Base-by-base conservation (phyloP, 257 asterid genomes). In the Ajuga chamaepitys region DNA sequence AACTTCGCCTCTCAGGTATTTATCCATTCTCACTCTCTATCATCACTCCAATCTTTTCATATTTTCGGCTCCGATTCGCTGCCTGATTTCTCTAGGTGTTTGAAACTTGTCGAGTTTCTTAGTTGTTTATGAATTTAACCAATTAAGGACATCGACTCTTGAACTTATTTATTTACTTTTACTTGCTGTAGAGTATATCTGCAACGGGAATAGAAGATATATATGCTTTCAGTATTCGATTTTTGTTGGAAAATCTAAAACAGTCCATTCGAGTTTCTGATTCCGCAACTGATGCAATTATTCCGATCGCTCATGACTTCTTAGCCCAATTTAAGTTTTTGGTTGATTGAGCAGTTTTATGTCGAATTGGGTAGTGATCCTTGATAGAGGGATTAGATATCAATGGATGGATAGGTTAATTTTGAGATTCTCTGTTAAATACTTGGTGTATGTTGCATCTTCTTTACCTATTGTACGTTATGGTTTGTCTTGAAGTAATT, bases 291-390 rank as follows among this genome's bases (percentile, higher is more conserved):
- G 51, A 26, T n/a, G 35, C 9, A 12, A 10, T 52, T 21, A 1
- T 38, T 38, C 24, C 17, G 52, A 52, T 51, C 52, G 42, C 25
- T 34, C 60, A 10, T 3, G 32, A 56, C 28, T 42, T 56, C 5
- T 30, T 37, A 26, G 9, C 11, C 38, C 17, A 30, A 21, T 56
- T 67, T 56, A 20, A 20, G 16, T 18, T 53, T 52, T 52, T 3
- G 44, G 20, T 14, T 53, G 32, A 16, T 2, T 52, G 32, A 65
- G 62, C 46, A 62, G 18, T 16, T 62, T 14, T 25, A 45, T 10
- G 30, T n/a, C 38, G 13, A 41, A 45, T 30, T 45, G 73, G 71
- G 59, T 21, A 51, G 30, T 55, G 65, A 28, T 67, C 40, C 47
- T 55, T 34, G 28, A 18, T 18, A 17, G 51, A 54, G 46, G 64